phyloP scores from a whole-genome alignment of 148 eudicot species.

The Hydrangea macrophylla region DNA sequence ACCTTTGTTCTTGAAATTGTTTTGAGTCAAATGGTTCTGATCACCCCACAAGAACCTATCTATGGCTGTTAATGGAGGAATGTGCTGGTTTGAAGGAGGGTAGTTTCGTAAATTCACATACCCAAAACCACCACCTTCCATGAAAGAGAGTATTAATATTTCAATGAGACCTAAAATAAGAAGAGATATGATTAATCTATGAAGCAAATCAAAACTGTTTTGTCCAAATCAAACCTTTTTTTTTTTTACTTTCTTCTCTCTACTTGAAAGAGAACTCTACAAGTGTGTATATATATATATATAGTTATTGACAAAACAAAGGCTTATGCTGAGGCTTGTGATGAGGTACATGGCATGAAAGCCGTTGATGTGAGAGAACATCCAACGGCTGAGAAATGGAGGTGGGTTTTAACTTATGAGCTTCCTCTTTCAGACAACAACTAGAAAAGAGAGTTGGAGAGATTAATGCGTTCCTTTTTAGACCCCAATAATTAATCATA shows the following conservation, averaged over 20 bases:
- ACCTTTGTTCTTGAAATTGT: too few species aligned
- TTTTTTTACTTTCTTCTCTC: not conserved
- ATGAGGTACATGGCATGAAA: conserved; percentile 7
- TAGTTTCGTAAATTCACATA: conserved; percentile 27
- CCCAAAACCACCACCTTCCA: conserved; percentile 32
- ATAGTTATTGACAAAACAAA: conserved; percentile 9
- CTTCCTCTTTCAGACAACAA: conserved; percentile 27
- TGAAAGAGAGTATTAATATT: conserved; percentile 1
- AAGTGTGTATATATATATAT: not conserved
- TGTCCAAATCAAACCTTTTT: not conserved
- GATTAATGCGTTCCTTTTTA: not conserved
- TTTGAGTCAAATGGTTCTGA: conserved; percentile 2
- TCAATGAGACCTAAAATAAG: not conserved
- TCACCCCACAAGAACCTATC: conserved; percentile 42
- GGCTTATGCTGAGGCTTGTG: conserved; percentile 21
- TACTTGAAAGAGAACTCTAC: not conserved
- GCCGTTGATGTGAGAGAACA: conserved; percentile 22
- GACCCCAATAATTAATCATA: not conserved
- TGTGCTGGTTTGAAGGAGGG: conserved; percentile 3
- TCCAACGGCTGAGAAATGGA: conserved; percentile 29
- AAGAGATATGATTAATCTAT: not conserved
- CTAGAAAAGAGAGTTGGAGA: not conserved
- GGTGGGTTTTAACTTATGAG: conserved; percentile 28
- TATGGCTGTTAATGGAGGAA: conserved; percentile 51
- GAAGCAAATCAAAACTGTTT: not conserved